A percentile compares a stretch with the other conserved stretches of the same genome.
Evolutionary conservation across 345 rosid species (phyloP).

Genomic region (Ceriops tagal): DNA sequence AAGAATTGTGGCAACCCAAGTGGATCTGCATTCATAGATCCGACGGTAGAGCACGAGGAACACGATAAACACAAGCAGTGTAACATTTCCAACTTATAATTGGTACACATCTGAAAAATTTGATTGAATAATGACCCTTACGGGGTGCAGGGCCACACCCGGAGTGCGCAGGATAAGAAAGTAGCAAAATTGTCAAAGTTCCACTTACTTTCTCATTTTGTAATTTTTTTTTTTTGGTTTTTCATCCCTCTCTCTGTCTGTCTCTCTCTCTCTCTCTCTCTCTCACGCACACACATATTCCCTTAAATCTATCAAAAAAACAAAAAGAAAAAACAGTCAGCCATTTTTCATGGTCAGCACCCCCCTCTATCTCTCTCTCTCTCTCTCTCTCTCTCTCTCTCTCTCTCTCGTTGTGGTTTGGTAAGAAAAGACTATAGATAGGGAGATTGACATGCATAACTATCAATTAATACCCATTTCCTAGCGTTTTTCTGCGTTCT

Average conservation of each 20-base stretch:
- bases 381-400: background rate
- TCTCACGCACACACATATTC: background rate
- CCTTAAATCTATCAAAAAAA: background rate
- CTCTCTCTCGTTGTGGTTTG: background rate
- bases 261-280: background rate
- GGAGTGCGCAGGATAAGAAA: slow-evolving; percentile 41
- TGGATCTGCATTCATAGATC: no score
- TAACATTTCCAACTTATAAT: no score
- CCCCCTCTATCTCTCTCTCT: background rate
- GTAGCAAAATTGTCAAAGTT: slow-evolving; percentile 4
- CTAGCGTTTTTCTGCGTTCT: no score
- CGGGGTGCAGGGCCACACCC: no score
- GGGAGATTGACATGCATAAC: no score
- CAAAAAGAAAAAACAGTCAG: slow-evolving; percentile 12
- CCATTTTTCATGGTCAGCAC: slow-evolving; percentile 33
- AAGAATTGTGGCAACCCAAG: no score
- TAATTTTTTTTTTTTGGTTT: background rate
- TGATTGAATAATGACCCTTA: no score
- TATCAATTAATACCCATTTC: no score
- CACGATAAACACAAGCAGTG: background rate
- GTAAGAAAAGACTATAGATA: no score
- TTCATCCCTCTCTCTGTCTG: background rate
- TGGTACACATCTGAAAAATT: no score
- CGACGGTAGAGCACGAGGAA: background rate
- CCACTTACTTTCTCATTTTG: background rate